These are phyloP conservation scores for Chaetomiaceae sp. DNA, from an alignment of 2,329 filamentous ascomycete species.

Conservation along the genomic window DNA sequence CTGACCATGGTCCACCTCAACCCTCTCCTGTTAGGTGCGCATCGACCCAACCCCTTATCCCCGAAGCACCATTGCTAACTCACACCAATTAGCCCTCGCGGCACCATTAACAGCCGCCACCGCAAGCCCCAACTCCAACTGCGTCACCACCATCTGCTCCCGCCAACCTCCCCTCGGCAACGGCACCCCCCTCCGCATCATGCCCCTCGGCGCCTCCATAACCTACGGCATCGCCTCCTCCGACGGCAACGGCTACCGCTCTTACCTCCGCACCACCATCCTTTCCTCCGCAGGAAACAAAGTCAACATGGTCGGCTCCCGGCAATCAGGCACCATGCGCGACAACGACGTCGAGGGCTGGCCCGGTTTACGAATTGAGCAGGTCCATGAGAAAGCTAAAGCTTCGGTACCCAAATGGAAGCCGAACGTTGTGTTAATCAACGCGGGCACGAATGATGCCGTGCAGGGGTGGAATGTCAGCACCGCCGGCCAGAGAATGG, in stretches of 20 bases:
- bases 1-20: no score
- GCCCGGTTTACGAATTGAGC: constrained; percentile 38
- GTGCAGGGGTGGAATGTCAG: constrained; percentile 31
- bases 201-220: constrained; percentile 43
- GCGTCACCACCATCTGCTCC: constrained; percentile 11
- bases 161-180: constrained; percentile 16
- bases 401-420: constrained; percentile 28
- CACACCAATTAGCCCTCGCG: constrained; percentile 10
- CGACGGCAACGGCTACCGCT: constrained; percentile 38
- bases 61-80: no score
- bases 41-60: no score
- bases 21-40: no score
- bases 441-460: constrained; percentile 44
- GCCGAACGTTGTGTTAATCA: constrained; percentile 41
- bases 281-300: constrained; percentile 32
- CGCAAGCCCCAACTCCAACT: constrained; percentile 13
- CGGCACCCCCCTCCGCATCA: constrained; percentile 36
- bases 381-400: constrained; percentile 29
- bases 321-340: constrained; percentile 36
- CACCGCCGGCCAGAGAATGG: constrained; percentile 32
- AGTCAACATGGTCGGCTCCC: constrained; percentile 41
- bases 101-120: constrained; percentile 21
- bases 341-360: constrained; percentile 44
- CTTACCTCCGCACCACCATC: constrained; percentile 30
- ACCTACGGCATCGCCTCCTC: constrained; percentile 32